Evolutionary conservation across 441 rosid species (phyloP).

Genomic region (Arabidopsis lyrata): DNA sequence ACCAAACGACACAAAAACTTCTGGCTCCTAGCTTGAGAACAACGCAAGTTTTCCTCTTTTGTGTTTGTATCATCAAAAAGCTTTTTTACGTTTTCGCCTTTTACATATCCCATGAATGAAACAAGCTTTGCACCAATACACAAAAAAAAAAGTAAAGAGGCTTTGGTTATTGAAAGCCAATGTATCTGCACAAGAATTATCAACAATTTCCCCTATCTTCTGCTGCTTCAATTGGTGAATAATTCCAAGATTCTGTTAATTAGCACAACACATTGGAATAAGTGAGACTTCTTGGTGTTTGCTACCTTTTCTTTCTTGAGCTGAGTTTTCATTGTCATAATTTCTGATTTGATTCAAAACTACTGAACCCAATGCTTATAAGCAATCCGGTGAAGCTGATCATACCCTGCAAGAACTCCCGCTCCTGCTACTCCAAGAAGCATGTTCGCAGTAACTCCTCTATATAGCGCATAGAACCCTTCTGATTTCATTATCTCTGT

Average conservation of each 20-base stretch:
- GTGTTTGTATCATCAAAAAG: slow-evolving; percentile 34
- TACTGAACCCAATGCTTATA: slow-evolving; percentile 48
- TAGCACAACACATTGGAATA: slow-evolving; percentile 30
- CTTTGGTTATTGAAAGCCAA: slow-evolving; percentile 32
- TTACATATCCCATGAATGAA: slow-evolving; percentile 1
- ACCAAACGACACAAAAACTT: slow-evolving; percentile 87
- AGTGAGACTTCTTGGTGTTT: slow-evolving; percentile 34
- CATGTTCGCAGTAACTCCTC: slow-evolving; percentile 92
- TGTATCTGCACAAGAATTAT: slow-evolving; percentile 44
- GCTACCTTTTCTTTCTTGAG: slow-evolving; percentile 10
- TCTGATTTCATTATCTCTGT: slow-evolving; percentile 67
- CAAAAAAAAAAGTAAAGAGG: slow-evolving; percentile 9
- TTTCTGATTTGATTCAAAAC: slow-evolving; percentile 21
- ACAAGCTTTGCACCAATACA: slow-evolving; percentile 22
- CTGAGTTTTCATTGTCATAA: background rate
- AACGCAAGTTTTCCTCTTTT: slow-evolving; percentile 6
- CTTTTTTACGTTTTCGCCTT: background rate
- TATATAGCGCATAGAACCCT: slow-evolving; percentile 75
- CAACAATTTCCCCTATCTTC: slow-evolving; percentile 42
- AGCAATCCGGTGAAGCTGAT: slow-evolving; percentile 80
- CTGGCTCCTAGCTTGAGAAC: slow-evolving; percentile 81
- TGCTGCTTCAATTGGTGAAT: slow-evolving; percentile 12
- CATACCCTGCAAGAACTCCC: slow-evolving; percentile 93
- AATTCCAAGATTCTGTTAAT: slow-evolving; percentile 31
- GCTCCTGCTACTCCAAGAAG: slow-evolving; percentile 97